phyloP scores from a whole-genome alignment of 2,329 filamentous ascomycete genomes.

The Dactylellina parvicollis region DNA sequence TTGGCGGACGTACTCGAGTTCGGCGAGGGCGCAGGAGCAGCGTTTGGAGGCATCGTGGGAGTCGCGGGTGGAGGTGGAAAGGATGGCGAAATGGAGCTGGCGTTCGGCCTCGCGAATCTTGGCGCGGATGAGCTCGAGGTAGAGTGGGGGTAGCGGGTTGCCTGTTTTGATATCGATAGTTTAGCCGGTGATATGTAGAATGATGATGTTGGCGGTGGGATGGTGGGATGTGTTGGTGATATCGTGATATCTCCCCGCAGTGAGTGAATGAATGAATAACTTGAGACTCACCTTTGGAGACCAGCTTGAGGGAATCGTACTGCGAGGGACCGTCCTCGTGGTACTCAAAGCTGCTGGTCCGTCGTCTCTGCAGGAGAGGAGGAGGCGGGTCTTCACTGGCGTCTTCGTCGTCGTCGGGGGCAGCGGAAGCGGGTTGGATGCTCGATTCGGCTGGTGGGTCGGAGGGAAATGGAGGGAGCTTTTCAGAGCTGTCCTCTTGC shows the following conservation, averaged over 20 bases:
- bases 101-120: constrained; percentile 52
- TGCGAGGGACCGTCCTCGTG: constrained; percentile 45
- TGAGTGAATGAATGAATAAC: neutral
- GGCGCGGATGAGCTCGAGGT: constrained; percentile 38
- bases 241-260: constrained; percentile 8
- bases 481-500: neutral
- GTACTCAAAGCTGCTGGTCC: constrained; percentile 51
- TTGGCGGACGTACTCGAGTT: constrained; percentile 48
- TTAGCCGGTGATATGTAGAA: neutral
- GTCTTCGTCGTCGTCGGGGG: constrained; percentile 8
- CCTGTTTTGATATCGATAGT: neutral
- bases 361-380: constrained; percentile 37
- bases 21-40: constrained; percentile 44
- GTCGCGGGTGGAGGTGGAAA: constrained; percentile 35
- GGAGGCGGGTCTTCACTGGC: constrained; percentile 13
- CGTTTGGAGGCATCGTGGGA: constrained; percentile 49
- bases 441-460: constrained; percentile 2
- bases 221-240: neutral
- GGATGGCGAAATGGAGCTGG: constrained; percentile 48
- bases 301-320: constrained; percentile 42
- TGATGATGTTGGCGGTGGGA: neutral
- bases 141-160: constrained; percentile 26
- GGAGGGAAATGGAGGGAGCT: neutral
- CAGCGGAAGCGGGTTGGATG: neutral
- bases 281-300: constrained; percentile 21